Base-by-base conservation (phyloP, 306 rosid genomes). In the Aeschynomene evenia region DNA sequence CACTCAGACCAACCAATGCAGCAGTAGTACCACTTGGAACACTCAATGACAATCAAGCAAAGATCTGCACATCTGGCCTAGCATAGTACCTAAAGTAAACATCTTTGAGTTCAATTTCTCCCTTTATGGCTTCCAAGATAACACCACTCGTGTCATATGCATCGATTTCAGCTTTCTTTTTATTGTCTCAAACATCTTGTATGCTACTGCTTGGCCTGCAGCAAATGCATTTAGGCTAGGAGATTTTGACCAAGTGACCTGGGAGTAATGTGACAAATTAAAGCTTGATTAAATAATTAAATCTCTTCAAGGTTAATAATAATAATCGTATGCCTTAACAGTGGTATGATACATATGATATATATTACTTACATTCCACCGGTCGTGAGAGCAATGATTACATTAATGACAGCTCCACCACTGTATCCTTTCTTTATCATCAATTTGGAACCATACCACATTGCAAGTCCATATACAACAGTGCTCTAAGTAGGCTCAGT, bases 1-100 rank as follows among this genome's bases (percentile, higher is more conserved):
- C 98, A 58, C 98, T 94, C 53, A 88, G 96, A 48, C 97, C 98
- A 46, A 94, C 97, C 45, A 94, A 85, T 29, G 98, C 97, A 26
- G 83, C 68, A 28, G 92, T 88, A 46, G 79, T 82, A 58, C 97
- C 97, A 57, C 79, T 84, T 0, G 90, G 81, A 63, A 90, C 89
- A 59, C 24, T 19, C 34, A 94, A 63, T 8, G 97, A 90, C 77
- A 94, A 90, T 34, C 96, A 97, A 0, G 92, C 36, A 56, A 94
- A 94, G 23, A 94, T 87, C 57, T 79, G 89, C 53, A 85, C 87
- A 34, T 88, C 90, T 28, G 88, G 88, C 74, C 97, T 82, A 0
- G 98, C 87, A 58, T 97, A 97, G 62, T 94, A 94, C 28, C 80
- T 79, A 5, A 94, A 94, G 63, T 81, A 21, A 56, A 94, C 90